Percentiles rank a stretch among this genome's conserved stretches.
Conservation (phyloP, 1,284 basidiomycete genomes). For the Ceratobasidium papillatum region DNA sequence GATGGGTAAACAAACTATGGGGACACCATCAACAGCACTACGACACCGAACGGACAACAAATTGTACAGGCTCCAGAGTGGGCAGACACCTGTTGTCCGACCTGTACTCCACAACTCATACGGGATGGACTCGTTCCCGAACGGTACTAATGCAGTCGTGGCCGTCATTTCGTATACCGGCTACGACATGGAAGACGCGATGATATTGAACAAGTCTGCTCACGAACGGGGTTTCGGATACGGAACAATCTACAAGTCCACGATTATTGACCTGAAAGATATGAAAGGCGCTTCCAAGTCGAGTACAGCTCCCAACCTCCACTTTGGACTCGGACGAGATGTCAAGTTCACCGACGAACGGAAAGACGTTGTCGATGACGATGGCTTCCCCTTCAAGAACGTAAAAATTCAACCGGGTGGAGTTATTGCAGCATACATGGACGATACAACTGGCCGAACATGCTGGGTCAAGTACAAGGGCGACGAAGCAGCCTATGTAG, state of each 20-base stretch:
- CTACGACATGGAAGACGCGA: slow-evolving; percentile 99
- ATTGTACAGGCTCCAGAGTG: slow-evolving; percentile 94
- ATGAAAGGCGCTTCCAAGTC: slow-evolving; percentile 64
- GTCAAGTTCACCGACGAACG: slow-evolving; percentile 67
- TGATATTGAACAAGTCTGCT: slow-evolving; percentile 99
- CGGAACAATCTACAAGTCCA: slow-evolving; percentile 96
- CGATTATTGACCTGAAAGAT: slow-evolving; percentile 91
- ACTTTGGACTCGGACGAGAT: slow-evolving; percentile 89
- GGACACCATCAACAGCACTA: slow-evolving; percentile 92
- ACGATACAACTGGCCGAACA: slow-evolving; percentile 86
- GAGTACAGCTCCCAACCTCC: slow-evolving; percentile 51
- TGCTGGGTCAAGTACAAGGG: slow-evolving; percentile 96
- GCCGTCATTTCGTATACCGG: slow-evolving; percentile 99
- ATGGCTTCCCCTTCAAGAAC: slow-evolving; percentile 88
- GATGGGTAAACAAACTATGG: slow-evolving; percentile 99
- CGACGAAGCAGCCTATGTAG: slow-evolving; percentile 90
- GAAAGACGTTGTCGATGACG: slow-evolving; percentile 76
- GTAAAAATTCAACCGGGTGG: slow-evolving; percentile 77
- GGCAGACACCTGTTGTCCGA: slow-evolving; percentile 95
- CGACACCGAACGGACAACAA: slow-evolving; percentile 98
- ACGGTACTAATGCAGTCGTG: slow-evolving; percentile 97
- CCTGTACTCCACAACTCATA: slow-evolving; percentile 94
- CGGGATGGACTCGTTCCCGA: slow-evolving; percentile 98
- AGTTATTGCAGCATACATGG: slow-evolving; percentile 82
- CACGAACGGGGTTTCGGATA: slow-evolving; percentile 98